Conservation (phyloP, 345 rosid species). For the Euphorbia tirucalli region DNA sequence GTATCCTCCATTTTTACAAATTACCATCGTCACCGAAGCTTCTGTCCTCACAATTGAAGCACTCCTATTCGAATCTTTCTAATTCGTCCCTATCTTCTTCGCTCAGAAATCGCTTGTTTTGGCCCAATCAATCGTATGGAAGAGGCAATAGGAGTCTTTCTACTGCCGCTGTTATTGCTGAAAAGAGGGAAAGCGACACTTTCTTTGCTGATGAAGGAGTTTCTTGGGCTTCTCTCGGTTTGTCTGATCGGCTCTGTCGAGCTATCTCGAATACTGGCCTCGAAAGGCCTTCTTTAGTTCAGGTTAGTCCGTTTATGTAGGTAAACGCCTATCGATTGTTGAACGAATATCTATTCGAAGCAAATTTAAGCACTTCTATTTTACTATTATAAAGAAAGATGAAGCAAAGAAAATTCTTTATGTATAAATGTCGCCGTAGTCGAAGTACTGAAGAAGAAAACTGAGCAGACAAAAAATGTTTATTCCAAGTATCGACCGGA, state of each 20-base stretch:
- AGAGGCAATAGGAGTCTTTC: constrained; percentile 36
- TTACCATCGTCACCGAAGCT: constrained; percentile 40
- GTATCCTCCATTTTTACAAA: constrained; percentile 40
- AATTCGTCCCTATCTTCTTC: constrained; percentile 20
- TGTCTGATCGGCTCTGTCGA: constrained; percentile 55
- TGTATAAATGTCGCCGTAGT: too few species aligned
- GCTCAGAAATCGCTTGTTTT: constrained; percentile 29
- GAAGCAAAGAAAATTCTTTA: not conserved
- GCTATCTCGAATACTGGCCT: constrained; percentile 66
- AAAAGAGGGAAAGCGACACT: not conserved
- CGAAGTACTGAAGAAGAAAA: too few species aligned
- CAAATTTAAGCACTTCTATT: not conserved
- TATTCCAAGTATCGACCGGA: too few species aligned
- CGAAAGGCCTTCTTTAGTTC: constrained; percentile 79
- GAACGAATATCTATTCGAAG: not conserved
- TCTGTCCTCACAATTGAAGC: constrained; percentile 38
- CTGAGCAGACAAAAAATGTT: too few species aligned
- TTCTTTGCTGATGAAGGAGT: constrained; percentile 64
- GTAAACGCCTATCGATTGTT: not conserved
- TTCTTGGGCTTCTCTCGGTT: constrained; percentile 82
- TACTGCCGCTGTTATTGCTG: constrained; percentile 31
- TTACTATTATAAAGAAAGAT: not conserved
- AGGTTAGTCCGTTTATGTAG: constrained; percentile 37
- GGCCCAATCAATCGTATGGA: constrained; percentile 29
- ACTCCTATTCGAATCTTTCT: constrained; percentile 30